Evolutionary conservation across 805 yeast species (phyloP).

Genomic region (Lachancea sp.): DNA sequence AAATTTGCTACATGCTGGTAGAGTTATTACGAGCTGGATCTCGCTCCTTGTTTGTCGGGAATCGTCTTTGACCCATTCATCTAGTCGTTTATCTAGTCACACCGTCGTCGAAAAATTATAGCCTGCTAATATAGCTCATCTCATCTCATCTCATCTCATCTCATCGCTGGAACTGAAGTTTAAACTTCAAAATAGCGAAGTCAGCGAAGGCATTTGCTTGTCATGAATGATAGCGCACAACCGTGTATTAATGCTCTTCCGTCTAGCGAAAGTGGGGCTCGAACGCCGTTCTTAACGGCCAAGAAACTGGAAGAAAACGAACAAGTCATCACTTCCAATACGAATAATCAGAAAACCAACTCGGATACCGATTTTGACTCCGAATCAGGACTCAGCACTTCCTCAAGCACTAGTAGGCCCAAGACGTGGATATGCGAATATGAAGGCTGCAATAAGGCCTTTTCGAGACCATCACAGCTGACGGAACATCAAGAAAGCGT

Average conservation of each 20-base stretch:
- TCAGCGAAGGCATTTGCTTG: too few species aligned
- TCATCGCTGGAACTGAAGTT: neutral
- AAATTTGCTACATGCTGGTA: too few species aligned
- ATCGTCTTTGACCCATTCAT: neutral
- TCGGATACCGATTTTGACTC: conserved; percentile 1
- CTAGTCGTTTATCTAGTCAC: neutral
- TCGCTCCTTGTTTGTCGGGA: too few species aligned
- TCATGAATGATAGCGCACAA: too few species aligned
- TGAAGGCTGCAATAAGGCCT: conserved; percentile 67
- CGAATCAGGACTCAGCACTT: conserved; percentile 8
- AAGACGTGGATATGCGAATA: conserved; percentile 60
- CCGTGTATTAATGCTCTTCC: too few species aligned
- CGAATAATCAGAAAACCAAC: neutral
- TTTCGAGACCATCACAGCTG: conserved; percentile 72
- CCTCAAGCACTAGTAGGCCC: conserved; percentile 32
- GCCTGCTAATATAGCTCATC: neutral
- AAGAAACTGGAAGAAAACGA: neutral
- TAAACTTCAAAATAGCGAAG: too few species aligned
- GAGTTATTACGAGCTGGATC: too few species aligned
- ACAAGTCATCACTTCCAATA: neutral
- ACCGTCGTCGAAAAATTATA: neutral
- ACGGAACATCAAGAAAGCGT: conserved; percentile 68
- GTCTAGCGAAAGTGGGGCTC: neutral
- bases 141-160: neutral
- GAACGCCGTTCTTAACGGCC: neutral